A percentile compares a stretch with the other conserved stretches of the same genome.
Conservation (phyloP, 441 rosid genomes). For the Corymbia calophylla region DNA sequence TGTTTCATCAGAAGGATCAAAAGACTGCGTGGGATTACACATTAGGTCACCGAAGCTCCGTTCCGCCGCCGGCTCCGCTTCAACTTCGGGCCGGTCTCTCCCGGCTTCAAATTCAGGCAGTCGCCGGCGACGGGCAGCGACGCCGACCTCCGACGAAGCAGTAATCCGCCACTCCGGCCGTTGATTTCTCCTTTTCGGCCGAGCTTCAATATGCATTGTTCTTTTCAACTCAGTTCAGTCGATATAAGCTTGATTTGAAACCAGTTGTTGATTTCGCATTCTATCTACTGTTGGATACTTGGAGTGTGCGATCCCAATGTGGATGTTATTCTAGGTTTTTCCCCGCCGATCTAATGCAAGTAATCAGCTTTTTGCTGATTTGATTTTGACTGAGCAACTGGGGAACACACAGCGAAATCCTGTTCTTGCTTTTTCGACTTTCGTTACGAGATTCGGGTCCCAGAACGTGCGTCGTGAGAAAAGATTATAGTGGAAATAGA, state of each 20-base stretch:
- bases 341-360: neutral
- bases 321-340: neutral
- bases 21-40: neutral
- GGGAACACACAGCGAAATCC: neutral
- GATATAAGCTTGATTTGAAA: neutral
- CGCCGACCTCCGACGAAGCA: neutral
- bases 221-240: neutral
- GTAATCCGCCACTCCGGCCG: neutral
- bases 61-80: neutral
- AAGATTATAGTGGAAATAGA: neutral
- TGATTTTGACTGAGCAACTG: neutral
- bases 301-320: neutral
- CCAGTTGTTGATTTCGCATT: neutral
- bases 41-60: neutral
- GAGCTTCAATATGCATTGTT: neutral
- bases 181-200: neutral
- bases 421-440: neutral
- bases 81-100: neutral
- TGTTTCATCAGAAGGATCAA: neutral
- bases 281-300: neutral
- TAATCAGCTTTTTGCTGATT: neutral
- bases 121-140: neutral
- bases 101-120: neutral
- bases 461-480: neutral
- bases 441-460: neutral